Evolutionary conservation across 78 protist genomes (phyloP).

Genomic region (Thecamonas trahens): DNA sequence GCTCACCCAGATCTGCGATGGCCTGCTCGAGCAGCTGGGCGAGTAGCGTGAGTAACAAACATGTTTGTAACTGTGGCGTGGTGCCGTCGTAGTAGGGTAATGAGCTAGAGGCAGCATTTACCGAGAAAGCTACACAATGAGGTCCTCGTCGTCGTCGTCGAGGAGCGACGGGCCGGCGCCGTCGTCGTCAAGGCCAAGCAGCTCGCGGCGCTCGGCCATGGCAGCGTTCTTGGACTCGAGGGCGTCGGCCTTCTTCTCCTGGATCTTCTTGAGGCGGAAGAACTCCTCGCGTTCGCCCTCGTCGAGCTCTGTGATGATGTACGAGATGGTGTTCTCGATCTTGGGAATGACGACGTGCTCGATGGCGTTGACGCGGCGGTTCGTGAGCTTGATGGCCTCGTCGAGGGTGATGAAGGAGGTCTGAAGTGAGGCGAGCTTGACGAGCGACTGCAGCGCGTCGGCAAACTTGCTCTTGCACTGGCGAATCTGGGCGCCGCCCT

Average conservation of each 20-base stretch:
- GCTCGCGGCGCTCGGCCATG: too few relatives aligned
- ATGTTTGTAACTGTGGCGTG: too few relatives aligned
- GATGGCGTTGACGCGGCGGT: slow-evolving; percentile 98
- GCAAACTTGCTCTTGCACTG: slow-evolving; percentile 45
- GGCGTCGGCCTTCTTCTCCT: slow-evolving; percentile 50
- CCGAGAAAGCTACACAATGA: too few relatives aligned
- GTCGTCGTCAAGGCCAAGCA: too few relatives aligned
- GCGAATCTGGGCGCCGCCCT: slow-evolving; percentile 91
- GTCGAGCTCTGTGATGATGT: slow-evolving; percentile 91
- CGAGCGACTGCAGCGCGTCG: slow-evolving; percentile 63
- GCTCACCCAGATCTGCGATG: too few relatives aligned
- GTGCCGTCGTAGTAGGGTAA: too few relatives aligned
- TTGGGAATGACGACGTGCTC: slow-evolving; percentile 94
- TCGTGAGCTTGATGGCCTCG: slow-evolving; percentile 92
- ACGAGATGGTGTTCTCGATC: slow-evolving; percentile 74
- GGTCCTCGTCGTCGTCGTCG: too few relatives aligned
- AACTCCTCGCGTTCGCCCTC: slow-evolving; percentile 94
- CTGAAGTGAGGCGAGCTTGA: slow-evolving; percentile 88
- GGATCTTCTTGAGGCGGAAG: slow-evolving; percentile 56
- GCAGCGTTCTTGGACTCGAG: too few relatives aligned
- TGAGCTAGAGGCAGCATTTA: too few relatives aligned
- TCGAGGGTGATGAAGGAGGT: slow-evolving; percentile 92
- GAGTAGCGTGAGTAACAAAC: too few relatives aligned
- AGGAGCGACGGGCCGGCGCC: too few relatives aligned
- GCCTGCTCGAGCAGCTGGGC: too few relatives aligned